Evolutionary conservation across 192 early-diverging fungal genomes (phyloP).

Genomic region (Chytriomyces confervae): DNA sequence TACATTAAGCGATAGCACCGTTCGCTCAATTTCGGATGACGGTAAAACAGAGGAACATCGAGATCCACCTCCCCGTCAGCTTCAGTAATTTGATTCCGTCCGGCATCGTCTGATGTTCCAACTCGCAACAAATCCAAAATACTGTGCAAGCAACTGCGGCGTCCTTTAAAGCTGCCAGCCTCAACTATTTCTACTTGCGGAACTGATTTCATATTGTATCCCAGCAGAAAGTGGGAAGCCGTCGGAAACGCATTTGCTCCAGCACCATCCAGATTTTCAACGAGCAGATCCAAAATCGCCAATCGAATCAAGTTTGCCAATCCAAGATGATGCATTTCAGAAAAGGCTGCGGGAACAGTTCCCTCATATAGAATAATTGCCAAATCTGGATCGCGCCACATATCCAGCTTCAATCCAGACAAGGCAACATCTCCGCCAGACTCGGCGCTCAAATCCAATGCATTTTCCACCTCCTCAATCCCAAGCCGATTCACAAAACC

Average conservation of each 20-base stretch:
- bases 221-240: slow-evolving; percentile 89
- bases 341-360: neutral
- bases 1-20: slow-evolving; percentile 90
- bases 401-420: slow-evolving; percentile 31
- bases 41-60: slow-evolving; percentile 57
- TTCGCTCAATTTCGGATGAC: slow-evolving; percentile 82
- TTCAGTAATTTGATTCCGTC: neutral
- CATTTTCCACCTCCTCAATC: slow-evolving; percentile 60
- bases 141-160: slow-evolving; percentile 49
- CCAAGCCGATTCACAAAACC: slow-evolving; percentile 82
- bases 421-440: slow-evolving; percentile 2
- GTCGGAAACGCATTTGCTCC: slow-evolving; percentile 63
- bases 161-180: slow-evolving; percentile 40
- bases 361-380: slow-evolving; percentile 29
- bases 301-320: slow-evolving; percentile 70
- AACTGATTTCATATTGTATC: slow-evolving; percentile 61
- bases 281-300: slow-evolving; percentile 83
- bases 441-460: slow-evolving; percentile 22
- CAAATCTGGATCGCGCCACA: slow-evolving; percentile 36
- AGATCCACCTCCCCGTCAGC: slow-evolving; percentile 40
- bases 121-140: slow-evolving; percentile 48
- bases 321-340: slow-evolving; percentile 25
- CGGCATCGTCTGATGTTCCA: neutral
- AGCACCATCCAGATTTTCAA: slow-evolving; percentile 69
- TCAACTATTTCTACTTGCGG: slow-evolving; percentile 49